Evolutionary conservation across 2,329 filamentous ascomycete genomes (phyloP).

Genomic region (Gaeumannomyces tritici): DNA sequence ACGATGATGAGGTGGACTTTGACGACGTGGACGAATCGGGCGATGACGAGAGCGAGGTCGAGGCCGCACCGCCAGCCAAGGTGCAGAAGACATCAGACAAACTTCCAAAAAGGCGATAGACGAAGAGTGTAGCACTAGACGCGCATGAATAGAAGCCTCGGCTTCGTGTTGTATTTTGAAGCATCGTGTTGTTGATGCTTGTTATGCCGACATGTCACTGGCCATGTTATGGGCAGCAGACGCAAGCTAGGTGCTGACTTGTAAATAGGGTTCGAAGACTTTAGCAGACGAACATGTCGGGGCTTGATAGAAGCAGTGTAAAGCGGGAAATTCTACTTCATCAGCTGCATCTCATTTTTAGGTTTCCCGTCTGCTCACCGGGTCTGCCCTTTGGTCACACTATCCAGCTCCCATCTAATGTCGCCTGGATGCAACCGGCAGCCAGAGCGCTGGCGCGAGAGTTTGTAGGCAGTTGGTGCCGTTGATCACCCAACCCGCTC

Average conservation of each 20-base stretch:
- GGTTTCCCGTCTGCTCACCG: no score
- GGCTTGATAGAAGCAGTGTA: no score
- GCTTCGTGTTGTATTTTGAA: background rate
- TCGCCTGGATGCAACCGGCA: no score
- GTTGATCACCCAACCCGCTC: no score
- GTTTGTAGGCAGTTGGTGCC: no score
- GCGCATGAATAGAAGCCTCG: background rate
- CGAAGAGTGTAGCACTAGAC: background rate
- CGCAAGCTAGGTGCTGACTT: background rate
- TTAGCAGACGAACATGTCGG: no score
- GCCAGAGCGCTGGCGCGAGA: no score
- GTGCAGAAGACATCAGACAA: constrained; percentile 20
- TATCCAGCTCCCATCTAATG: no score
- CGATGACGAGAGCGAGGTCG: constrained; percentile 20
- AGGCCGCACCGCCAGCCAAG: constrained; percentile 23
- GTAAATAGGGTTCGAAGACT: no score
- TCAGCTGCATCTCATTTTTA: background rate
- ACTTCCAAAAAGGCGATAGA: constrained; percentile 20
- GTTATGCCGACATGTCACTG: background rate
- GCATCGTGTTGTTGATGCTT: background rate
- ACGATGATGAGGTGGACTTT: constrained; percentile 23
- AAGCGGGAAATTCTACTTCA: background rate
- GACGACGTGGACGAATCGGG: constrained; percentile 20
- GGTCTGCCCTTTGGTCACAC: background rate
- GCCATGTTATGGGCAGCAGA: background rate